A percentile compares a stretch with the other conserved stretches of the same genome.
Evolutionary conservation across 257 asterid genomes (phyloP).

Genomic region (Paulownia fortunei): DNA sequence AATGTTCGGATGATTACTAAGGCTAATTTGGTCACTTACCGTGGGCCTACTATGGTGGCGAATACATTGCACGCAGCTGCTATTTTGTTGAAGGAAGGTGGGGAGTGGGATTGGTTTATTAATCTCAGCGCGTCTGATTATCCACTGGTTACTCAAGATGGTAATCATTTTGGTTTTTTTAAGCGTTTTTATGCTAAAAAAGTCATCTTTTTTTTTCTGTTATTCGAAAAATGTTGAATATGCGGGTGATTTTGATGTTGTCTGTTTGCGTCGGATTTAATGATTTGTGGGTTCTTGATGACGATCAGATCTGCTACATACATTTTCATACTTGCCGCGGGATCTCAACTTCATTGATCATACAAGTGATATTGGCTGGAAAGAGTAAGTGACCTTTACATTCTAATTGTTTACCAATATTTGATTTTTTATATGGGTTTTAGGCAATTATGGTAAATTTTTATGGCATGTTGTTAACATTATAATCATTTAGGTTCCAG

Average conservation of each 20-base stretch:
- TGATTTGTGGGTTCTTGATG: constrained; percentile 28
- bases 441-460: constrained; percentile 14
- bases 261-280: constrained; percentile 14
- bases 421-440: not conserved
- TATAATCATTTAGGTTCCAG: constrained; percentile 62
- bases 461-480: not conserved
- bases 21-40: constrained; percentile 92
- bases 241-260: constrained; percentile 5
- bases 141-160: constrained; percentile 94
- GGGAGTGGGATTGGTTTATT: constrained; percentile 97
- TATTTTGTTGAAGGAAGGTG: constrained; percentile 81
- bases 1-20: constrained; percentile 88
- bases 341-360: constrained; percentile 97
- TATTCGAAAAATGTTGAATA: not conserved
- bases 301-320: constrained; percentile 84
- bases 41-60: constrained; percentile 98
- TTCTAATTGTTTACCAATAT: not conserved
- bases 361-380: constrained; percentile 96
- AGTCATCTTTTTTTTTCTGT: not conserved
- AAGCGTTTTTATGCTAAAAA: not conserved
- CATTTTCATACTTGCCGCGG: constrained; percentile 84
- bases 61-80: constrained; percentile 96
- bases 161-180: constrained; percentile 37
- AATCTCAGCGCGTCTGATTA: constrained; percentile 96
- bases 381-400: constrained; percentile 69